Base-by-base conservation (phyloP, 805 yeast species). In the Metschnikowia colocasiae region DNA sequence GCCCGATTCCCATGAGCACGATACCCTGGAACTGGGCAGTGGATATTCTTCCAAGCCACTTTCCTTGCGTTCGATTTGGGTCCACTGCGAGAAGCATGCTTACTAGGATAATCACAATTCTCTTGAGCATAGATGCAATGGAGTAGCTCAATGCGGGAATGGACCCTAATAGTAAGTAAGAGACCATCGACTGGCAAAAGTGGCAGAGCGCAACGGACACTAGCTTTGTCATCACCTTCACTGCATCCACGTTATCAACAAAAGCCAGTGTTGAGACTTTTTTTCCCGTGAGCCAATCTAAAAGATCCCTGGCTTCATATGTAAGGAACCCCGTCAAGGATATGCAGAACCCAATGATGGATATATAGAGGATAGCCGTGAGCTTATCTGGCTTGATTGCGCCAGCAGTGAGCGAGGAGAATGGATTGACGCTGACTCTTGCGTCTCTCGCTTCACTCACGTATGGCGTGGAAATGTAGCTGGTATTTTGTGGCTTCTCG, bases 111-210 rank as follows among this genome's bases (percentile, higher is more conserved):
- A 90, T 80, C 1, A 87, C 85, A n/a, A 90, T 85, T 58, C 96
- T 80, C 67, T 90, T 90, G 80, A 90, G 78, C 79, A 90, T 78
- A 36, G 87, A 82, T 2, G 96, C 96, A 48, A 90, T 83, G 1
- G 95, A 85, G 65, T 88, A 90, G 2, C 94, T 80, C 10, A 90
- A 82, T 0, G 97, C 87, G 2, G 95, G 86, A 5, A 90, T 76
- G 60, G 83, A 78, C 18, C 95, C 94, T 38, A 90, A 67, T 27
- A 90, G 71, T 67, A 86, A 88, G 64, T 87, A 87, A 13, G 95
- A 89, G 33, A 90, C 73, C 61, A 89, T 68, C 34, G 91, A 84
- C 66, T 90, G 97, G 32, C 79, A 60, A 56, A 87, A 90, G 65
- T 88, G 95, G 13, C 87, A 80, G 13, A 83, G 57, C 3, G 96